phyloP scores from a whole-genome alignment of 257 asterid genomes.

The Paraleonurus japonicus region DNA sequence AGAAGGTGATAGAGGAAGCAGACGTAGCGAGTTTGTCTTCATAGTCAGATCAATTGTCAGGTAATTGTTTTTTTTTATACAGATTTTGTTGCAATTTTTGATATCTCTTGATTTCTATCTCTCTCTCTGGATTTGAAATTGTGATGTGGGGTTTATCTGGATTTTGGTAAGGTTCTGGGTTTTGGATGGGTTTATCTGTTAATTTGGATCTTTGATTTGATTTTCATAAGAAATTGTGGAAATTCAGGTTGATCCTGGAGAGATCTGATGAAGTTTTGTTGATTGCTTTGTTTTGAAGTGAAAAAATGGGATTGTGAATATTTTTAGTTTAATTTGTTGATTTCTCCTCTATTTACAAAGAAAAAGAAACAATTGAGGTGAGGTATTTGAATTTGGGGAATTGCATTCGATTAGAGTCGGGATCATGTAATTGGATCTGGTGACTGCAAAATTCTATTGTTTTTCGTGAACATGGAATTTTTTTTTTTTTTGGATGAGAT shows the following conservation, averaged over 20 bases:
- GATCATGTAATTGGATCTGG: slow-evolving; percentile 35
- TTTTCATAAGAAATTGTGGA: slow-evolving; percentile 11
- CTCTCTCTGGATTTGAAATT: slow-evolving; percentile 6
- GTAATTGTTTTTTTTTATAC: slow-evolving; percentile 22
- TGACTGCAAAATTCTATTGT: neutral
- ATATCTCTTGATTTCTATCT: neutral
- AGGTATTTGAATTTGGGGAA: slow-evolving; percentile 3
- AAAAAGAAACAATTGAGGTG: neutral
- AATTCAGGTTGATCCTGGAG: slow-evolving; percentile 33
- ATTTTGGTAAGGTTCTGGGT: slow-evolving; percentile 18
- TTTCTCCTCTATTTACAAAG: neutral
- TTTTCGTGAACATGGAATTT: neutral
- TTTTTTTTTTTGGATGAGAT: neutral
- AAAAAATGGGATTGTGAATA: neutral
- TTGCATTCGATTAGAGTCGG: slow-evolving; percentile 27
- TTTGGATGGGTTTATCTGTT: neutral
- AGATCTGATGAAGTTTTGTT: slow-evolving; percentile 40
- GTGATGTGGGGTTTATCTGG: neutral
- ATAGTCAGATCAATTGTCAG: slow-evolving; percentile 25
- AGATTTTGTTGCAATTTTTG: neutral
- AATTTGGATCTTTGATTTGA: slow-evolving; percentile 20
- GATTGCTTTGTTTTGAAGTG: slow-evolving; percentile 17
- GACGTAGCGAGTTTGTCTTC: slow-evolving; percentile 21
- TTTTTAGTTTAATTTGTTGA: neutral
- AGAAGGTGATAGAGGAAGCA: slow-evolving; percentile 4